phyloP scores from a whole-genome alignment of 306 rosid genomes.

The Prunus davidiana region DNA sequence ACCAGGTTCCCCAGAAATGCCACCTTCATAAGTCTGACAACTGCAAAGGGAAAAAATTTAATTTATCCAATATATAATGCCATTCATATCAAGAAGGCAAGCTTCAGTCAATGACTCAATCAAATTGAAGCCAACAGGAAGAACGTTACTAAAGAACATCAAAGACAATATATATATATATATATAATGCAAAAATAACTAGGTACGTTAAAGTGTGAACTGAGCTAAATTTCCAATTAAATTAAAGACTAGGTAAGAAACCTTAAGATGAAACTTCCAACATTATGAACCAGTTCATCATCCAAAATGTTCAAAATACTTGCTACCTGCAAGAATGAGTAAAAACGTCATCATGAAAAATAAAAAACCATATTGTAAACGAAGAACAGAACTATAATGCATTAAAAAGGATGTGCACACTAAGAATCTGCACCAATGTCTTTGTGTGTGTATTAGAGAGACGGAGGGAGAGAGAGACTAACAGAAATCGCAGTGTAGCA shows the following conservation, averaged over 20 bases:
- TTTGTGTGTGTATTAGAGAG: slow-evolving; percentile 1
- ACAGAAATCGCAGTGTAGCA: slow-evolving; percentile 97
- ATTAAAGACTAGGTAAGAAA: slow-evolving; percentile 34
- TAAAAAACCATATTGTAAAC: neutral
- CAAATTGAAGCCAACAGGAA: slow-evolving; percentile 20
- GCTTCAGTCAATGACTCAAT: neutral
- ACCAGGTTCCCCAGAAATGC: slow-evolving; percentile 93
- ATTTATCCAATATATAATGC: neutral
- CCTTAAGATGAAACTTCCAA: slow-evolving; percentile 82
- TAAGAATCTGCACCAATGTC: neutral
- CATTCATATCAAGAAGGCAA: neutral
- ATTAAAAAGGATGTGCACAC: neutral
- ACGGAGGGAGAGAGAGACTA: slow-evolving; percentile 31
- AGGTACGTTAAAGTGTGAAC: neutral
- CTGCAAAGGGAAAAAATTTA: slow-evolving; percentile 39
- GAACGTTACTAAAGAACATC: neutral
- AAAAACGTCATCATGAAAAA: slow-evolving; percentile 11
- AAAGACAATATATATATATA: neutral
- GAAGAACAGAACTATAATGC: neutral
- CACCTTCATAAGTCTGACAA: slow-evolving; percentile 98
- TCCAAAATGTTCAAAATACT: slow-evolving; percentile 88
- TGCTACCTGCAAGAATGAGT: slow-evolving; percentile 61
- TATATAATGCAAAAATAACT: neutral
- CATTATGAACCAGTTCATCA: slow-evolving; percentile 65
- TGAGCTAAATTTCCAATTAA: slow-evolving; percentile 9